Conservation (phyloP, 2,329 filamentous ascomycete species). For the Cryphonectria naterciae region DNA sequence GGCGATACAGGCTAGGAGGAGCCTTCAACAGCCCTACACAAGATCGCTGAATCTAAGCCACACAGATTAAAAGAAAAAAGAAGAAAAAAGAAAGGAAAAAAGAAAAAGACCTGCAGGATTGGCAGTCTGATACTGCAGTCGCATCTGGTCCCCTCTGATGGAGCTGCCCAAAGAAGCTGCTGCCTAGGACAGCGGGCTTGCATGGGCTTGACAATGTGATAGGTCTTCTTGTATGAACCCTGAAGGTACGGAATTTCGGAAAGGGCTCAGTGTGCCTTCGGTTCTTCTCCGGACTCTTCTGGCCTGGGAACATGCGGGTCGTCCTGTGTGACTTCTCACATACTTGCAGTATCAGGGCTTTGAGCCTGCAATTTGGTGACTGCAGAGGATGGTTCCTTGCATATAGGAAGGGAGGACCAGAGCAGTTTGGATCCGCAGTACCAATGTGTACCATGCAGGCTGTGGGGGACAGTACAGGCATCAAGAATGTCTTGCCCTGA, state of each 20-base stretch:
- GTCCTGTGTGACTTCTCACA: not conserved
- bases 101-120: not conserved
- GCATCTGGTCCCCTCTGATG: not conserved
- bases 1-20: not conserved
- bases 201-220: not conserved
- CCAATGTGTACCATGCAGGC: not conserved
- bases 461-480: not conserved
- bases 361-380: not conserved
- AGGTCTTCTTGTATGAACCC: not conserved
- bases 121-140: not conserved
- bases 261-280: not conserved
- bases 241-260: not conserved
- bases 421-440: not conserved
- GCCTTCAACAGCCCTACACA: not conserved
- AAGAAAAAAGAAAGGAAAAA: no score
- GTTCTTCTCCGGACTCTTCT: not conserved
- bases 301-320: not conserved
- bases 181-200: not conserved
- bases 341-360: not conserved
- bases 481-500: not conserved
- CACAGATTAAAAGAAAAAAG: not conserved
- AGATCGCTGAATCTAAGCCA: not conserved
- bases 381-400: not conserved
- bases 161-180: constrained; percentile 1
- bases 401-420: not conserved